Conservation (phyloP, 768 basidiomycete species). For the Russula sp. region DNA sequence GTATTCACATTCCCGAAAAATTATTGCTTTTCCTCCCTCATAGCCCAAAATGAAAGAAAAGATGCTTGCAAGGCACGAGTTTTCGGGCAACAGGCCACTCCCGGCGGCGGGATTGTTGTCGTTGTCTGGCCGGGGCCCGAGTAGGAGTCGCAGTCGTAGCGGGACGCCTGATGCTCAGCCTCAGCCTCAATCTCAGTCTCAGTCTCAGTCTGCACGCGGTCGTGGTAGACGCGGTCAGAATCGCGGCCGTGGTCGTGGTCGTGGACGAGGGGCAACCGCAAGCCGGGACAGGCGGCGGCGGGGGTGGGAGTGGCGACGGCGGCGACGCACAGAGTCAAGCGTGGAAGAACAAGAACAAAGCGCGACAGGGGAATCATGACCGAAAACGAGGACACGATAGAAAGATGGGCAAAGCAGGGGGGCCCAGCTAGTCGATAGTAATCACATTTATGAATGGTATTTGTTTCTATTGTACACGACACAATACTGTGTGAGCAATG, state of each 20-base stretch:
- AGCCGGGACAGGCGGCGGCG: slow-evolving; percentile 30
- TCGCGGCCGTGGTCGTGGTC: slow-evolving; percentile 34
- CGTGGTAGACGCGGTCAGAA: slow-evolving; percentile 20
- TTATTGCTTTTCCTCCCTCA: not conserved
- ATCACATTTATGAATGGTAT: not conserved
- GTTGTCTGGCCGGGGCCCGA: slow-evolving; percentile 2
- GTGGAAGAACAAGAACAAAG: slow-evolving; percentile 75
- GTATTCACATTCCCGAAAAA: not conserved
- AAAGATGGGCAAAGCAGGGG: slow-evolving; percentile 74
- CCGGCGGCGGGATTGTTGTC: not conserved
- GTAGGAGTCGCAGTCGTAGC: slow-evolving; percentile 20
- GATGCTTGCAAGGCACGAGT: slow-evolving; percentile 73
- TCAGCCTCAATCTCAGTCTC: not conserved
- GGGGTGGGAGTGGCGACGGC: slow-evolving; percentile 40
- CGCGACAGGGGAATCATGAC: slow-evolving; percentile 66
- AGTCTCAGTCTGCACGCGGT: slow-evolving; percentile 15
- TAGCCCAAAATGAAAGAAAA: slow-evolving; percentile 68
- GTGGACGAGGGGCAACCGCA: slow-evolving; percentile 33
- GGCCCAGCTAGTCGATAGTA: slow-evolving; percentile 21
- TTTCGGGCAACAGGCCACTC: slow-evolving; percentile 55
- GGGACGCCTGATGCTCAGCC: slow-evolving; percentile 10
- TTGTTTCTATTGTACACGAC: not conserved
- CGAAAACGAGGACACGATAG: slow-evolving; percentile 85
- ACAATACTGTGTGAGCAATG: too few species aligned
- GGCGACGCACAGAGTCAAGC: slow-evolving; percentile 53